Conservation (phyloP, 1,139 yeast species). For the Blastobotrys ciferrii region DNA sequence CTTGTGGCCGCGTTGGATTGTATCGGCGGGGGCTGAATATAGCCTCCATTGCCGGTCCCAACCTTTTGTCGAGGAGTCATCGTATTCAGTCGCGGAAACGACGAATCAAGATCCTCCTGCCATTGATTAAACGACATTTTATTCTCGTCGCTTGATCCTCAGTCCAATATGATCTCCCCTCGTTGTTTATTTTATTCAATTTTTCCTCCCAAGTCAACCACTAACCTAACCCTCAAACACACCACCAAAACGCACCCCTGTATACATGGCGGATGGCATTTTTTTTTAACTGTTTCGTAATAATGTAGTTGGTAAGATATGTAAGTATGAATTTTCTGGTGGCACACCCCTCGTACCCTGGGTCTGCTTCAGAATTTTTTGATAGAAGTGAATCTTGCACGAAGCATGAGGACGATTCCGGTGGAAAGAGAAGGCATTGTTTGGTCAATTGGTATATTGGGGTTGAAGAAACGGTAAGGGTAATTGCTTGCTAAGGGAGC, state of each 20-base stretch:
- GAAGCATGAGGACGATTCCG: too few relatives aligned
- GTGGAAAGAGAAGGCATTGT: too few relatives aligned
- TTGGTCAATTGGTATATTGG: too few relatives aligned
- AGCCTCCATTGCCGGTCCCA: not conserved
- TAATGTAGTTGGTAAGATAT: too few relatives aligned
- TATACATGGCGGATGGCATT: too few relatives aligned
- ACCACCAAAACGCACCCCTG: not conserved
- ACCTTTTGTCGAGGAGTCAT: constrained; percentile 10
- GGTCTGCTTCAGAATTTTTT: too few relatives aligned
- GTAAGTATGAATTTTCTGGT: too few relatives aligned
- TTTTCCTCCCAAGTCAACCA: not conserved
- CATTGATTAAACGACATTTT: constrained; percentile 8
- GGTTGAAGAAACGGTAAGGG: too few relatives aligned
- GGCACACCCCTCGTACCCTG: too few relatives aligned
- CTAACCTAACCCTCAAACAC: not conserved
- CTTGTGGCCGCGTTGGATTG: constrained; percentile 6
- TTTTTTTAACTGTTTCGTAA: too few relatives aligned
- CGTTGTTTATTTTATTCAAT: not conserved
- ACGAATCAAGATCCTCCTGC: constrained; percentile 4
- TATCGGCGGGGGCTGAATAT: constrained; percentile 16
- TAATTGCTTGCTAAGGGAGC: too few relatives aligned
- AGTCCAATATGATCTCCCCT: not conserved
- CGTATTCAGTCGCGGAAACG: constrained; percentile 6
- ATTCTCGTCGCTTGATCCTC: not conserved
- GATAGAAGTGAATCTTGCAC: too few relatives aligned